phyloP scores from a whole-genome alignment of 73 alveolate species.

The Breviolum minutum region DNA sequence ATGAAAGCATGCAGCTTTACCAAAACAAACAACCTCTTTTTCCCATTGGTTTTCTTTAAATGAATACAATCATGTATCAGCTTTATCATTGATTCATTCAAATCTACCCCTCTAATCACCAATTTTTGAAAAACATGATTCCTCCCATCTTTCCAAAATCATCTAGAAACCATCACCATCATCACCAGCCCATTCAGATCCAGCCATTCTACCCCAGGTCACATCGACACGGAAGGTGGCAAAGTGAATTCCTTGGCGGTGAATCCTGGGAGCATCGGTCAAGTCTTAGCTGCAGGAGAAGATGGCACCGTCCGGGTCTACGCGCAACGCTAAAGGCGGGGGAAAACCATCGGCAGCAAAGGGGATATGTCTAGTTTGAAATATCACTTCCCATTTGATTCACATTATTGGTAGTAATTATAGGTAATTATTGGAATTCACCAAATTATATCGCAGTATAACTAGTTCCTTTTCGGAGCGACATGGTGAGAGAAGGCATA shows the following conservation, averaged over 20 bases:
- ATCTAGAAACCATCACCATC: background rate
- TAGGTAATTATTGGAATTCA: too few species aligned
- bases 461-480: too few species aligned
- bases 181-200: background rate
- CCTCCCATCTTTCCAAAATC: background rate
- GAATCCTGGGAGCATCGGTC: conserved; percentile 68
- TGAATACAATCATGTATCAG: too few species aligned
- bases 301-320: conserved; percentile 39
- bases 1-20: too few species aligned
- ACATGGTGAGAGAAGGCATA: too few species aligned
- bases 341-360: background rate
- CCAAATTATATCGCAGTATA: too few species aligned
- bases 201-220: background rate
- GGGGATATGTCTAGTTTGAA: too few species aligned
- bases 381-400: too few species aligned
- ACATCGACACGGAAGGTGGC: background rate
- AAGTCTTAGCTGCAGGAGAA: conserved; percentile 29
- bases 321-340: background rate
- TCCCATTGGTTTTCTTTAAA: background rate
- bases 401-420: too few species aligned
- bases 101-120: background rate
- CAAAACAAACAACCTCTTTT: too few species aligned
- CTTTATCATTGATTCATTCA: background rate
- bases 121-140: background rate
- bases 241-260: conserved; percentile 43